Evolutionary conservation across 495 filamentous ascomycete species (phyloP).

Genomic region (Staphylotrichum tortipilum): DNA sequence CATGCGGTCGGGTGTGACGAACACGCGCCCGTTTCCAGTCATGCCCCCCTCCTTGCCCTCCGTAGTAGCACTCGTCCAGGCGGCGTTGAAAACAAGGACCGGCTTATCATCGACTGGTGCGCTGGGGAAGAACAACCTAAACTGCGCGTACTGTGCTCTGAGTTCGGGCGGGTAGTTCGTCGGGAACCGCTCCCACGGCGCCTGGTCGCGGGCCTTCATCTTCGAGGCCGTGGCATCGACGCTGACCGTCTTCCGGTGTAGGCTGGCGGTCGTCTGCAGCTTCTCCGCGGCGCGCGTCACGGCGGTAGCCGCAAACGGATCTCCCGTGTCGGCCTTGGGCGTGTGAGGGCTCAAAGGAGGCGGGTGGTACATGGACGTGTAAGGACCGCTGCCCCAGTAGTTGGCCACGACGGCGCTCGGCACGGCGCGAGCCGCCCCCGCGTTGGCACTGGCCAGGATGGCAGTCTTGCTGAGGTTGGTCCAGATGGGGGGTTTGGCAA

Average conservation of each 20-base stretch:
- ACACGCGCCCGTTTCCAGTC: slow-evolving; percentile 65
- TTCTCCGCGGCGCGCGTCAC: slow-evolving; percentile 32
- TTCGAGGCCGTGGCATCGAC: slow-evolving; percentile 51
- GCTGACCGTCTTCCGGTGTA: slow-evolving; percentile 77
- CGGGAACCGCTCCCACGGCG: slow-evolving; percentile 56
- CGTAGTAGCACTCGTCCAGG: slow-evolving; percentile 40
- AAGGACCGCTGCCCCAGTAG: slow-evolving; percentile 80
- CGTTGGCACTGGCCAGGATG: slow-evolving; percentile 65
- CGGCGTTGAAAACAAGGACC: slow-evolving; percentile 56
- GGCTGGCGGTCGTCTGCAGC: slow-evolving; percentile 12
- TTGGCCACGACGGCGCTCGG: slow-evolving; percentile 84
- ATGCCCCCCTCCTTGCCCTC: slow-evolving; percentile 29
- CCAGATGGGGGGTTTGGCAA: slow-evolving; percentile 76
- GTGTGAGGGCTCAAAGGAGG: slow-evolving; percentile 6
- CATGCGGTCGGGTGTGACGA: slow-evolving; percentile 73
- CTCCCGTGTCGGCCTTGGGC: slow-evolving; percentile 40
- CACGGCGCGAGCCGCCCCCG: slow-evolving; percentile 58
- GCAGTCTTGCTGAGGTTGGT: slow-evolving; percentile 85
- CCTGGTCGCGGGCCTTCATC: slow-evolving; percentile 25
- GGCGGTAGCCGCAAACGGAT: slow-evolving; percentile 34
- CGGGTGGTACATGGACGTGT: slow-evolving; percentile 65
- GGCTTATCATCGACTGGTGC: slow-evolving; percentile 65
- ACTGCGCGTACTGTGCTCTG: slow-evolving; percentile 84
- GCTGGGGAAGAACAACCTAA: slow-evolving; percentile 79
- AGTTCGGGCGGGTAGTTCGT: slow-evolving; percentile 74